Base-by-base conservation (phyloP, 1,139 yeast species). In the Magnusiomyces tetraspermus region DNA sequence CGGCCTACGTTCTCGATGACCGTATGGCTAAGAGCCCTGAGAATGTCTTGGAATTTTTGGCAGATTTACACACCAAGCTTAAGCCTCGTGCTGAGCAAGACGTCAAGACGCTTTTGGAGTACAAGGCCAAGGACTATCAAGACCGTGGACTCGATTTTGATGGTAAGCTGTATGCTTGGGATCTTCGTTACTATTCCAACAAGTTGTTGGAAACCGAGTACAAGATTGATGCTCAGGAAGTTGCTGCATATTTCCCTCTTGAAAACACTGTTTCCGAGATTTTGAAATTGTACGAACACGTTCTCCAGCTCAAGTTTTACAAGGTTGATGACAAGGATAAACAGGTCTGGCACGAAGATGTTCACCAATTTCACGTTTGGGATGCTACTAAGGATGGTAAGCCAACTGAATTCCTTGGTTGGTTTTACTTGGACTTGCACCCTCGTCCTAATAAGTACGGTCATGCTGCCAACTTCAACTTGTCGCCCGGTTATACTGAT, bases 391-490 rank as follows among this genome's bases (percentile, higher is more conserved):
- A 75, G 59, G 74, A 78, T 41, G 62, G 59, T 15, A 58, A 61
- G 13, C 53, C 55, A 21, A 79, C 80, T n/a, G 77, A 74, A 56
- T 86, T 86, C 67, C 76, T 80, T 60, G 96, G 96, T 33, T 84
- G 85, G 78, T 70, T 87, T 47, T 85, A 82, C 68, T 78, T 87
- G 59, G 96, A 87, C 67, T 71, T 86, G 63, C 90, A 85, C 65
- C 95, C 95, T 57, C 78, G 96, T 65, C 84, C 82, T 52, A 90
- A 92, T 61, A 87, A 87, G 67, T 87, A 84, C 67, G 84, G 87
- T 1, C 95, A 86, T 66, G 95, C 95, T 28, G 95, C 95, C 13
- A 84, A 84, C 64, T 85, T 87, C 63, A 83, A 82, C 26, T 66
- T 85, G 53, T 71, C 76, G 11, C 80, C 87, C n/a, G 85, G 90